Conservation (phyloP, 805 yeast genomes). For the Maudiozyma barnettii region DNA sequence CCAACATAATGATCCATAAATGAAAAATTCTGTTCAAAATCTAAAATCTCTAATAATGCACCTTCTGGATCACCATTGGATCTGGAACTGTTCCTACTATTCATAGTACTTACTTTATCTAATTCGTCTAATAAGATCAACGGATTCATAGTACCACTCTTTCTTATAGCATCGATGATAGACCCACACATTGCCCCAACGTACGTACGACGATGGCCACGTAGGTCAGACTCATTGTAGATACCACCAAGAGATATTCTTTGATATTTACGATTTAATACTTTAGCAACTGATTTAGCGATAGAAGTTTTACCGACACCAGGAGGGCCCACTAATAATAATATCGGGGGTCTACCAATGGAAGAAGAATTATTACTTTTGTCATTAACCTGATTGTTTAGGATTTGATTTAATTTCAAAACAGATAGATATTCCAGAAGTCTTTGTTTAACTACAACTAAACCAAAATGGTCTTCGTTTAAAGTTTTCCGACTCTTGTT, state of each 20-base stretch:
- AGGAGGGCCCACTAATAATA: conserved; percentile 96
- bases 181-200: conserved; percentile 97
- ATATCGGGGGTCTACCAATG: conserved; percentile 86
- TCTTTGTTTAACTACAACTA: conserved; percentile 83
- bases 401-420: conserved; percentile 51
- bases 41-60: conserved; percentile 84
- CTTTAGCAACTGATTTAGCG: conserved; percentile 88
- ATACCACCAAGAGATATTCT: conserved; percentile 97
- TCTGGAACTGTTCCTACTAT: conserved; percentile 37
- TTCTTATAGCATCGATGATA: conserved; percentile 81
- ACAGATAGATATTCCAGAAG: conserved; percentile 91
- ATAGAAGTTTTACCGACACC: conserved; percentile 99
- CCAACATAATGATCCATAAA: conserved; percentile 92
- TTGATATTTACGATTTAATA: conserved; percentile 77
- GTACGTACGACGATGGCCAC: conserved; percentile 96
- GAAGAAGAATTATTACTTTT: conserved; percentile 38
- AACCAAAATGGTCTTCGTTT: conserved; percentile 79
- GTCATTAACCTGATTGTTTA: conserved; percentile 53
- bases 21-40: conserved; percentile 89
- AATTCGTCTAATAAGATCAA: conserved; percentile 90
- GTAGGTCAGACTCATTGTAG: conserved; percentile 90
- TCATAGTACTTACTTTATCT: conserved; percentile 64
- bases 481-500: conserved; percentile 53
- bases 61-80: conserved; percentile 86
- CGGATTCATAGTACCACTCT: conserved; percentile 88